Conservation (phyloP, 192 early-diverging fungal species). For the Entomortierella chlamydospora region DNA sequence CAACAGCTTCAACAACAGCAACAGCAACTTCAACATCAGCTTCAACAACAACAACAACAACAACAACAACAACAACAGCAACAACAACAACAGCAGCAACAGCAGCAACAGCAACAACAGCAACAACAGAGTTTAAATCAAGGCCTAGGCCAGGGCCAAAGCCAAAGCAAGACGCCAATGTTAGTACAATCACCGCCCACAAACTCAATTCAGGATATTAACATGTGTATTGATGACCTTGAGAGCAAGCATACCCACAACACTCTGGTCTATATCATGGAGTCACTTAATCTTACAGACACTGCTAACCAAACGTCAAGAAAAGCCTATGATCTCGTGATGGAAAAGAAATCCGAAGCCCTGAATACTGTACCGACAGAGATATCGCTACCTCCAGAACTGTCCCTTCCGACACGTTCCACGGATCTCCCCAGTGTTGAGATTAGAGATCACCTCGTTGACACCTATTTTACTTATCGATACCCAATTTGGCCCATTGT, state of each 20-base stretch:
- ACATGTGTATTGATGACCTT: conserved; percentile 53
- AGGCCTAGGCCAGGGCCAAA: conserved; percentile 8
- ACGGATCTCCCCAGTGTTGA: conserved; percentile 49
- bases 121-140: conserved; percentile 17
- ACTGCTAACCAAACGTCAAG: conserved; percentile 35
- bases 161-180: conserved; percentile 29
- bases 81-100: conserved; percentile 18
- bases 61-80: conserved; percentile 22
- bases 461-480: conserved; percentile 64
- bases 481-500: conserved; percentile 67
- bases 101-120: conserved; percentile 14
- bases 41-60: not conserved
- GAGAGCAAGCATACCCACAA: conserved; percentile 58
- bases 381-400: conserved; percentile 42
- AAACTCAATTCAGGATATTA: conserved; percentile 50
- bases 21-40: conserved; percentile 6
- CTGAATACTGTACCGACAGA: conserved; percentile 36
- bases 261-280: conserved; percentile 54
- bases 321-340: conserved; percentile 46
- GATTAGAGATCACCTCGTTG: conserved; percentile 53
- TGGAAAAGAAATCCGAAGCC: conserved; percentile 48
- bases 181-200: conserved; percentile 38
- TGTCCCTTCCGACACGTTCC: conserved; percentile 36
- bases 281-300: conserved; percentile 51
- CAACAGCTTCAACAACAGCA: conserved; percentile 28